Conservation (phyloP, 345 rosid species). For the Isatis tinctoria region DNA sequence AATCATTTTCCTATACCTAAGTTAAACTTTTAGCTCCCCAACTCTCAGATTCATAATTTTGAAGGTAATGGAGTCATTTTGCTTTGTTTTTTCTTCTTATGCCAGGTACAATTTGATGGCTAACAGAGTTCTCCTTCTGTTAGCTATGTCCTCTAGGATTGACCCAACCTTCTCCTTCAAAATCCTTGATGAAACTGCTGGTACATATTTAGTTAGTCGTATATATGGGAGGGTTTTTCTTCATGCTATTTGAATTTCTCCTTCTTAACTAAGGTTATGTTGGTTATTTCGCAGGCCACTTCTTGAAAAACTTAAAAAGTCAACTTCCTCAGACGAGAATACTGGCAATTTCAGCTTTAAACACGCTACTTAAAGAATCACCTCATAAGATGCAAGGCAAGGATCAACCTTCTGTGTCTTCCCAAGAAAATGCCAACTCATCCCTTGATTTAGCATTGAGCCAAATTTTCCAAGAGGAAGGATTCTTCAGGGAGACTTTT, state of each 20-base stretch:
- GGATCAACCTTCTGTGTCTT: constrained; percentile 34
- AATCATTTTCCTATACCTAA: neutral
- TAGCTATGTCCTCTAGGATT: constrained; percentile 83
- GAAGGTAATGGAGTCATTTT: constrained; percentile 1
- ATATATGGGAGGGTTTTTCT: neutral
- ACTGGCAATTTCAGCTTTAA: constrained; percentile 94
- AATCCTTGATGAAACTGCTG: constrained; percentile 80
- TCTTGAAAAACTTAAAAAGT: constrained; percentile 87
- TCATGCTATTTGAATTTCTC: constrained; percentile 9
- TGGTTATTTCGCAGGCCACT: constrained; percentile 63
- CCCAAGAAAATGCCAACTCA: constrained; percentile 46
- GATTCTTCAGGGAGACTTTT: constrained; percentile 83
- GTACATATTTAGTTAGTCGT: constrained; percentile 42
- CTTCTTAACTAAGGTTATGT: constrained; percentile 13
- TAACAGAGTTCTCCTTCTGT: constrained; percentile 85
- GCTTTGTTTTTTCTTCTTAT: neutral
- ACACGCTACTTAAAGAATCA: constrained; percentile 87
- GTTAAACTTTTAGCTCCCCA: constrained; percentile 12
- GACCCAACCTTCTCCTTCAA: constrained; percentile 66
- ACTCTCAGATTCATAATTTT: neutral
- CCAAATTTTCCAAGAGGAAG: constrained; percentile 81
- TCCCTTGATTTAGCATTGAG: constrained; percentile 78
- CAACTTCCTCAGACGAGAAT: constrained; percentile 99
- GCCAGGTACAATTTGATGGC: constrained; percentile 97
- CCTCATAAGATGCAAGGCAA: constrained; percentile 70